A percentile compares a stretch with the other conserved stretches of the same genome.
These are phyloP conservation scores for Ophidiomyces ophidiicola DNA, from an alignment of 2,329 filamentous ascomycete species.

Conservation along the genomic window DNA sequence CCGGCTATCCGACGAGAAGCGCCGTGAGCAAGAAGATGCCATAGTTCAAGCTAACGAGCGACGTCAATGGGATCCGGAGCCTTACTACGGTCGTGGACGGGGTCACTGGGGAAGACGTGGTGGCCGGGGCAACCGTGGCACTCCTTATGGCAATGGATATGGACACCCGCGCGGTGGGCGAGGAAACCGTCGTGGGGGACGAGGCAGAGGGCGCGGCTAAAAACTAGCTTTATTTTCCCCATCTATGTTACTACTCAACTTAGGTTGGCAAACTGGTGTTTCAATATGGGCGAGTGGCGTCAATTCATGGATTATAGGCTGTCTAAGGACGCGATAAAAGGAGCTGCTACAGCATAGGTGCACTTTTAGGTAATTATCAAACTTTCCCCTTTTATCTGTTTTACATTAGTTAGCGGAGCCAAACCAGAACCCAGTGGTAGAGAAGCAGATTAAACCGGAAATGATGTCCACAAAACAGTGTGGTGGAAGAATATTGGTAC, in stretches of 20 bases:
- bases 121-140: slow-evolving; percentile 10
- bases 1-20: slow-evolving; percentile 60
- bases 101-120: slow-evolving; percentile 15
- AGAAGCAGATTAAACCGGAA: no score
- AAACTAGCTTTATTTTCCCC: background rate
- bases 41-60: slow-evolving; percentile 14
- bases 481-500: no score
- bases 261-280: no score
- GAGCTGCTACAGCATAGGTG: no score
- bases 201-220: background rate
- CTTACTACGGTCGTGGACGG: slow-evolving; percentile 14
- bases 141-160: slow-evolving; percentile 5
- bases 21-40: slow-evolving; percentile 32
- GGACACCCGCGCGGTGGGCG: slow-evolving; percentile 11
- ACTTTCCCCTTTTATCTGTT: no score
- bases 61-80: slow-evolving; percentile 18
- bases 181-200: slow-evolving; percentile 8
- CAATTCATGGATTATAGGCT: background rate
- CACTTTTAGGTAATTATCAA: no score
- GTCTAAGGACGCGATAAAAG: no score
- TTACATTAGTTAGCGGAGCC: no score
- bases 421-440: no score
- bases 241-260: no score
- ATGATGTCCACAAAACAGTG: no score
- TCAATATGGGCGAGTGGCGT: background rate